Evolutionary conservation across 352 stramenopile genomes (phyloP).

Genomic region (Phytophthora pluvialis): DNA sequence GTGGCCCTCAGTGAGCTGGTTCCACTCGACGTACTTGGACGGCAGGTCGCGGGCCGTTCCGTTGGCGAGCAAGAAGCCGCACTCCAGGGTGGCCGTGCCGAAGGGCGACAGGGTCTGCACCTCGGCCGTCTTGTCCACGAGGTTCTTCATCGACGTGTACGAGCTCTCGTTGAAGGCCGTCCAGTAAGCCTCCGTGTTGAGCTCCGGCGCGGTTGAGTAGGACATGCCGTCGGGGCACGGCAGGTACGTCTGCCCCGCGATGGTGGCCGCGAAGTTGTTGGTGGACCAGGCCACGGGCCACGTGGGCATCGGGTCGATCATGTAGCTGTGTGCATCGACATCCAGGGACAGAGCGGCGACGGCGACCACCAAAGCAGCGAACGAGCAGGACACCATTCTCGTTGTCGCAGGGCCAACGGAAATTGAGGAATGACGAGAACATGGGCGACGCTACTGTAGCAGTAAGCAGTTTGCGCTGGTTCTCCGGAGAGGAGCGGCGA

Average conservation of each 20-base stretch:
- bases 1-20: conserved; percentile 30
- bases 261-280: conserved; percentile 36
- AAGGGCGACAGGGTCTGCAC: conserved; percentile 35
- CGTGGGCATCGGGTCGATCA: conserved; percentile 39
- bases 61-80: conserved; percentile 39
- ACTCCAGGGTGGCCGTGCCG: conserved; percentile 40
- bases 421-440: conserved; percentile 30
- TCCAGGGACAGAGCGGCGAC: conserved; percentile 16
- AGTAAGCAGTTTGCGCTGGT: conserved; percentile 7
- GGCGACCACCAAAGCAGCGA: conserved; percentile 15
- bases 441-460: not conserved
- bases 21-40: conserved; percentile 36
- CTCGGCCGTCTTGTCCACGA: conserved; percentile 33
- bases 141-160: conserved; percentile 56
- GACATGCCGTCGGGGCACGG: conserved; percentile 32
- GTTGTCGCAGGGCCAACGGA: conserved; percentile 9
- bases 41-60: conserved; percentile 43
- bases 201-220: conserved; percentile 27
- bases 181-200: conserved; percentile 43
- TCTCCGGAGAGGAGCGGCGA: conserved; percentile 32
- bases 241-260: conserved; percentile 28
- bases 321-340: conserved; percentile 42
- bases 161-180: conserved; percentile 44
- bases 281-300: conserved; percentile 38
- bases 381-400: conserved; percentile 27